A percentile compares a stretch with the other conserved stretches of the same genome.
phyloP scores from a whole-genome alignment of 2,329 filamentous ascomycete species.

The Claviceps quebecensis region DNA sequence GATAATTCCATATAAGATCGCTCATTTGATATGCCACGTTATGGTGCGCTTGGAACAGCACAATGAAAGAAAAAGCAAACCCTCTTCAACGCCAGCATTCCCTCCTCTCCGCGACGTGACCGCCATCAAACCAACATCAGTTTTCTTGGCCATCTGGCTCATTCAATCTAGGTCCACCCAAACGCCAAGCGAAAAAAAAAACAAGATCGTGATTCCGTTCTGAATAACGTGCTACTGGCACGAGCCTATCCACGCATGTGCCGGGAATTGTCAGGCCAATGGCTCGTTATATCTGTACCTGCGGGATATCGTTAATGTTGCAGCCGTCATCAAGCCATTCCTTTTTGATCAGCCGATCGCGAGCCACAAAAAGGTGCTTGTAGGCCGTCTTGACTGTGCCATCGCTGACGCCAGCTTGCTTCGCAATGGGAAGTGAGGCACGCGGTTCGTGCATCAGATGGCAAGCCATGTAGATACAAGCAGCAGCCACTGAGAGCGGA shows the following conservation, averaged over 20 bases:
- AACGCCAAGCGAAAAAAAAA: background rate
- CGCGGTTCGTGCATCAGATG: slow-evolving; percentile 70
- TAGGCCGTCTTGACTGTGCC: slow-evolving; percentile 95
- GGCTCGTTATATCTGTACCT: slow-evolving; percentile 18
- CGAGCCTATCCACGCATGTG: too few species aligned
- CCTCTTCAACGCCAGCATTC: background rate
- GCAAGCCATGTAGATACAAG: slow-evolving; percentile 93
- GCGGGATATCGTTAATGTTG: slow-evolving; percentile 56
- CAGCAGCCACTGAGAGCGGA: slow-evolving; percentile 82
- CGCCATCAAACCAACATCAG: background rate
- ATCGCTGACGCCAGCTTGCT: slow-evolving; percentile 80
- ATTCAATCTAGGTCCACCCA: background rate
- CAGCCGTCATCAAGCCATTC: slow-evolving; percentile 64
- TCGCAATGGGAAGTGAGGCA: slow-evolving; percentile 73
- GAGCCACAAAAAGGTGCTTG: slow-evolving; percentile 66
- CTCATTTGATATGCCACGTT: background rate
- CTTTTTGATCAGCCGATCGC: slow-evolving; percentile 58
- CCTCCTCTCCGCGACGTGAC: background rate
- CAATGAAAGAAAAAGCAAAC: background rate
- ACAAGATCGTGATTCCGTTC: background rate
- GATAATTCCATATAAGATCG: background rate
- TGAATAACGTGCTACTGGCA: too few species aligned
- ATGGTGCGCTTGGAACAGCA: background rate
- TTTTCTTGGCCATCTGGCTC: background rate
- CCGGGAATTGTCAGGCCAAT: too few species aligned